Evolutionary conservation across 1,284 basidiomycete species (phyloP), one percentile per base, ranked within the genome.

Genomic region (Boletellus deceptivus): DNA sequence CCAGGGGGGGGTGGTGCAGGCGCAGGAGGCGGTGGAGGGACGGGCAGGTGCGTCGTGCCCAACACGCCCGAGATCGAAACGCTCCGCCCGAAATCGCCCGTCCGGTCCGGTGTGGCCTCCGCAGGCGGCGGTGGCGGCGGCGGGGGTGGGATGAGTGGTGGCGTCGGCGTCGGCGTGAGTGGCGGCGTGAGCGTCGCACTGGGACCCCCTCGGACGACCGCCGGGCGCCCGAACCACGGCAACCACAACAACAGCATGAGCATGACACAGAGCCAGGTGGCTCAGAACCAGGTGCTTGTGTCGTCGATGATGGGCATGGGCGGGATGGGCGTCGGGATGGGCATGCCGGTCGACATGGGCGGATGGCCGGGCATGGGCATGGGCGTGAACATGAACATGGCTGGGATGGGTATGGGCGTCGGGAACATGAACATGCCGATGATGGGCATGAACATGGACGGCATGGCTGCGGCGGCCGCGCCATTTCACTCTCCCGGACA

Each of bases 21-120:
- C 24, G 7, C 24, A 7, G 24, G 6, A 7, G 24, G 6, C 7
- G 24, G 24, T 25, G 24, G 24, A 25, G 24, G 24, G 6, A 7
- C 7, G 8, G 73, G 72, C 13, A 82, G 80, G 61, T 70, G 73
- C 22, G 81, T 91, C 48, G 85, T 90, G 16, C 83, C 89, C 0
- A 82, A 78, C 69, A 83, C 83, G 1, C 69, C 80, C 70, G 91
- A 96, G 62, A 93, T 97, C 59, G 92, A 97, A 55, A 76, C 78
- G 0, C 74, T 97, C 13, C 79, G 93, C 11, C 93, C 93, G 0
- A 96, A 96, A 67, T 94, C 91, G 2, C 93, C 93, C 8, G 71
- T 79, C 0, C 73, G 82, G 25, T 68, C 70, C 9, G 75, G 74
- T 1, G 24, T 25, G 24, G 24, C 24, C 24, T 5, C 24, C 7